Evolutionary conservation across 345 rosid genomes (phyloP).

Genomic region (Lepidium didymum): DNA sequence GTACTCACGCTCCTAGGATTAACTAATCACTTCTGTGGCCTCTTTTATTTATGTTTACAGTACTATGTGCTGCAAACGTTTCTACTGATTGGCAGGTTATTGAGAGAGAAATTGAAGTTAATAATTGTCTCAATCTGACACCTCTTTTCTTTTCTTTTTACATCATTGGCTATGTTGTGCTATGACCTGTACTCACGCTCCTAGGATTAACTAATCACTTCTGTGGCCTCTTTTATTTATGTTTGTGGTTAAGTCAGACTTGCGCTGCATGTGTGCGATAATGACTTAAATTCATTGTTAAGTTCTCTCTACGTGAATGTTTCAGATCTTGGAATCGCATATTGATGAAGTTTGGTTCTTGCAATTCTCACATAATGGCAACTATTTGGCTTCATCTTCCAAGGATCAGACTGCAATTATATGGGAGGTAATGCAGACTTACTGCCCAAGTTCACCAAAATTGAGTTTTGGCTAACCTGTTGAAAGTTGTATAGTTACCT

Average conservation of each 20-base stretch:
- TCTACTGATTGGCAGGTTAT: not conserved
- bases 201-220: not conserved
- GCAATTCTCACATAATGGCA: slow-evolving; percentile 67
- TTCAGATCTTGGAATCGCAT: slow-evolving; percentile 58
- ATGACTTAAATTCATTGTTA: slow-evolving; percentile 21
- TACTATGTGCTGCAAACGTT: not conserved
- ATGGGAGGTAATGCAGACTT: slow-evolving; percentile 55
- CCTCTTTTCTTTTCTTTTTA: not conserved
- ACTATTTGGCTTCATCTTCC: slow-evolving; percentile 65
- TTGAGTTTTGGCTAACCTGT: not conserved
- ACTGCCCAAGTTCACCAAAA: not conserved
- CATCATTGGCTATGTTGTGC: slow-evolving; percentile 11
- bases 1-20: not conserved
- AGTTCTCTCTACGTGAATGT: slow-evolving; percentile 32
- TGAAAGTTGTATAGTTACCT: not conserved
- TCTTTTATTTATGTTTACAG: slow-evolving; percentile 17
- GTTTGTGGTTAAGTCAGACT: slow-evolving; percentile 25
- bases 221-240: slow-evolving; percentile 8
- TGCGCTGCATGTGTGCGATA: slow-evolving; percentile 21
- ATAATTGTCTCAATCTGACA: slow-evolving; percentile 7
- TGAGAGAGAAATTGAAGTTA: slow-evolving; percentile 1
- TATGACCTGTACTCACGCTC: not conserved
- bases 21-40: slow-evolving; percentile 9
- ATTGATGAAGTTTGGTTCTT: slow-evolving; percentile 71
- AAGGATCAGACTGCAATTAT: slow-evolving; percentile 50